Evolutionary conservation across 148 eudicot genomes (phyloP).

Genomic region (Drosera capensis): DNA sequence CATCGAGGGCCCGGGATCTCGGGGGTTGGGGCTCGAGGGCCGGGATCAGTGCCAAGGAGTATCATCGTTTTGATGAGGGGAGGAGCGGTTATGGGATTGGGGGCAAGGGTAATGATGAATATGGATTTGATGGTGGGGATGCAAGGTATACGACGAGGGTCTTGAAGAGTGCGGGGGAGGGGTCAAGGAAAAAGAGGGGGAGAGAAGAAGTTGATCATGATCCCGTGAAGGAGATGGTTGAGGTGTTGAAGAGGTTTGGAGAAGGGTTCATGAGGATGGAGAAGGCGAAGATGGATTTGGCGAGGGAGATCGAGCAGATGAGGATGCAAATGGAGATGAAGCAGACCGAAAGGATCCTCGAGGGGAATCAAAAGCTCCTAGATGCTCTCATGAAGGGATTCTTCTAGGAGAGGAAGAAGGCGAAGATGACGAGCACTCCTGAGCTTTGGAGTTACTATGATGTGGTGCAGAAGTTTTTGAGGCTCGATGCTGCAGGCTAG

Average conservation of each 20-base stretch:
- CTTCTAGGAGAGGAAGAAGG: neutral
- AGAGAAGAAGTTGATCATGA: conserved; percentile 23
- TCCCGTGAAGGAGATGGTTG: conserved; percentile 31
- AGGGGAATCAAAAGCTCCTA: conserved; percentile 60
- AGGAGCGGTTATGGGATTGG: conserved; percentile 2
- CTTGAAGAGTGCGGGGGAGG: conserved; percentile 9
- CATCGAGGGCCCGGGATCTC: conserved; percentile 21
- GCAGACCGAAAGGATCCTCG: conserved; percentile 56
- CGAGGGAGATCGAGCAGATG: conserved; percentile 47
- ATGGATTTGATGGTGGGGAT: neutral
- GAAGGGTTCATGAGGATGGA: conserved; percentile 78
- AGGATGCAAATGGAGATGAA: conserved; percentile 89
- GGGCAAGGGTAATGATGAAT: conserved; percentile 7
- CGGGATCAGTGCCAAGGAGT: conserved; percentile 6
- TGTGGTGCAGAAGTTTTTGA: too few relatives aligned
- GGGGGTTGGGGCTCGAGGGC: conserved; percentile 3
- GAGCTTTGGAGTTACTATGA: too few relatives aligned
- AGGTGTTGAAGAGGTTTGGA: conserved; percentile 46
- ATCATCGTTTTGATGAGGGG: conserved; percentile 2
- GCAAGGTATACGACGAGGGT: conserved; percentile 9
- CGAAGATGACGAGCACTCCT: neutral
- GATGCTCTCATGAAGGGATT: conserved; percentile 49
- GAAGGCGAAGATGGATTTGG: conserved; percentile 86
- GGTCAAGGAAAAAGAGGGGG: conserved; percentile 1
- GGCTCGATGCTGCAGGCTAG: too few relatives aligned